Evolutionary conservation across 257 asterid species (phyloP).

Genomic region (Solanum neorickii): DNA sequence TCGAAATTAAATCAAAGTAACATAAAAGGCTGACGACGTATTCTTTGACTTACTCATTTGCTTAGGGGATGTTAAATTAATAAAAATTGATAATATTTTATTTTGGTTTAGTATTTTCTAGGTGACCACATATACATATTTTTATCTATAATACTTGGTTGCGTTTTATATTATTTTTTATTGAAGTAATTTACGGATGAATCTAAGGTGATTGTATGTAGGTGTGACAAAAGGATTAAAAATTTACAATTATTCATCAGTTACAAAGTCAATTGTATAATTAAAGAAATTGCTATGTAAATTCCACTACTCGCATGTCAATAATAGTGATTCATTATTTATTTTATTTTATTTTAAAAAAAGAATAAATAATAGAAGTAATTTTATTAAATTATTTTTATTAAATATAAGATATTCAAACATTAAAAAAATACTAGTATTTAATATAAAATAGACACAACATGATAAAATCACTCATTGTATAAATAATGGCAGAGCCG

Average conservation of each 20-base stretch:
- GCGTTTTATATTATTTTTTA: neutral
- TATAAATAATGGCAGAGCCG: too few species aligned
- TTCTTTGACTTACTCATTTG: neutral
- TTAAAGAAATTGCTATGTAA: neutral
- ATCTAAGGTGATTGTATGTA: neutral
- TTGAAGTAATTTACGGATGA: neutral
- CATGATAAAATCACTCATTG: neutral
- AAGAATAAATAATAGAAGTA: too few species aligned
- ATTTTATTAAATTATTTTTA: too few species aligned
- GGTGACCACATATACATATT: neutral
- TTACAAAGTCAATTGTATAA: neutral
- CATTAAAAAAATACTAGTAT: too few species aligned
- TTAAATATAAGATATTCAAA: too few species aligned
- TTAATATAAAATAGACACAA: neutral
- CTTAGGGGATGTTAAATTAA: neutral
- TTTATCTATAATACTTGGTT: neutral
- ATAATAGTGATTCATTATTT: too few species aligned
- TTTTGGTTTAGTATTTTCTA: neutral
- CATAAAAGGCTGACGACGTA: neutral
- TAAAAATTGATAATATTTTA: neutral
- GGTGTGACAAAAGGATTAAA: neutral
- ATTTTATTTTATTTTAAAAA: too few species aligned
- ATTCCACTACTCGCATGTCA: neutral
- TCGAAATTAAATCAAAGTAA: neutral
- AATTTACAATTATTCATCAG: neutral